Conservation (phyloP, 768 basidiomycete genomes). For the Lanmaoa rubissima region DNA sequence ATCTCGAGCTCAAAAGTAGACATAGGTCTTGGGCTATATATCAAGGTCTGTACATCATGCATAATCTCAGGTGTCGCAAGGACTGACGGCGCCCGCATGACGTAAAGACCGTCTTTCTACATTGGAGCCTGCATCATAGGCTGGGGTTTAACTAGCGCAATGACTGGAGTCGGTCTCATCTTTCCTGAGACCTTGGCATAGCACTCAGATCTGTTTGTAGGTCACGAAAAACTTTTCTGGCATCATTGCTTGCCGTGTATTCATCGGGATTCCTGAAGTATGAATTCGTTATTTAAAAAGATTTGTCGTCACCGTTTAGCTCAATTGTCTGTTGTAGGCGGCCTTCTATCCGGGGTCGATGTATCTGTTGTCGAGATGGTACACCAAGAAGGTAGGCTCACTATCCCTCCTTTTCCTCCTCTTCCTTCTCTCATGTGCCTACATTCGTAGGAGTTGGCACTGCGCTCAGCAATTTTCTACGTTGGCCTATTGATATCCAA, state of each 20-base stretch:
- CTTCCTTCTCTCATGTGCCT: background rate
- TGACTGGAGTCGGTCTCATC: constrained; percentile 51
- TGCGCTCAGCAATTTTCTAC: constrained; percentile 60
- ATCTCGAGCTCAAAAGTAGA: background rate
- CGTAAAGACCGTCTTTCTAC: constrained; percentile 54
- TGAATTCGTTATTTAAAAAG: background rate
- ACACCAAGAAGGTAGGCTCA: constrained; percentile 39
- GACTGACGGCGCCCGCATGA: background rate
- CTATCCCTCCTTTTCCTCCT: background rate
- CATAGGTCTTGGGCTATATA: constrained; percentile 53
- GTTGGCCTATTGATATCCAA: constrained; percentile 61
- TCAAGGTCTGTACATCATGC: constrained; percentile 39
- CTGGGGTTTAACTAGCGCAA: constrained; percentile 62
- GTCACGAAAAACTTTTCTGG: constrained; percentile 53
- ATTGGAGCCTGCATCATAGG: constrained; percentile 57
- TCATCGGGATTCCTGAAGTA: constrained; percentile 62
- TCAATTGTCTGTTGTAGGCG: constrained; percentile 32
- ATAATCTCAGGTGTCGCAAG: background rate
- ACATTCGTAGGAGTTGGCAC: constrained; percentile 53
- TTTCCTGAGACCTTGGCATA: background rate
- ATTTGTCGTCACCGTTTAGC: background rate
- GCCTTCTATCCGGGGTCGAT: constrained; percentile 64
- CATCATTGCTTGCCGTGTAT: constrained; percentile 55
- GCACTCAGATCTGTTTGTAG: constrained; percentile 29
- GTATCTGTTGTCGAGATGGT: constrained; percentile 52